phyloP scores from a whole-genome alignment of 2,329 filamentous ascomycete species.

The Alternaria solani region DNA sequence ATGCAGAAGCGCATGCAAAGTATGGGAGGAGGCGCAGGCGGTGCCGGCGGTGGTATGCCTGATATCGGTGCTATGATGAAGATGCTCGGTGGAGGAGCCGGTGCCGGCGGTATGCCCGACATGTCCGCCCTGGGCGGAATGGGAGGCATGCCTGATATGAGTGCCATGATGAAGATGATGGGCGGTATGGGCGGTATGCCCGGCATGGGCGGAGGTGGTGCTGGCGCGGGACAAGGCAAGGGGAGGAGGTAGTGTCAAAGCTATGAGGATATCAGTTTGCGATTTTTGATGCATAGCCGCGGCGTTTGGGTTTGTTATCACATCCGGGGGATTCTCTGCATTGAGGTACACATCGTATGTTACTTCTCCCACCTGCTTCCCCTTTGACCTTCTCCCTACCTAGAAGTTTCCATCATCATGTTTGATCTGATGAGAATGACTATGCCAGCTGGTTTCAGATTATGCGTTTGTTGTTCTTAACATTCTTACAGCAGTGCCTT shows the following conservation, averaged over 20 bases:
- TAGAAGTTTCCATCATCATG: neutral
- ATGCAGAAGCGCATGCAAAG: slow-evolving; percentile 96
- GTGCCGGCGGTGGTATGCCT: slow-evolving; percentile 66
- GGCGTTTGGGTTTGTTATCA: slow-evolving; percentile 15
- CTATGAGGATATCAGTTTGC: slow-evolving; percentile 8
- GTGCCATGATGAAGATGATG: slow-evolving; percentile 50
- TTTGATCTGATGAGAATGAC: neutral
- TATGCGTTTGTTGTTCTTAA: neutral
- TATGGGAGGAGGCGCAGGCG: slow-evolving; percentile 77
- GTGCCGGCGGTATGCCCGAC: slow-evolving; percentile 68
- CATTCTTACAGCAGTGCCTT: neutral
- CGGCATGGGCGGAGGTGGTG: slow-evolving; percentile 38
- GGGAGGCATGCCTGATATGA: slow-evolving; percentile 57
- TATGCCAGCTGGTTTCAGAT: neutral
- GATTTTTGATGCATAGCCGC: slow-evolving; percentile 16
- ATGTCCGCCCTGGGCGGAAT: slow-evolving; percentile 68
- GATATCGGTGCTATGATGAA: slow-evolving; percentile 90
- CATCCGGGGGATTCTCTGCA: neutral
- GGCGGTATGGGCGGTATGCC: slow-evolving; percentile 42
- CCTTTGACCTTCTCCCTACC: neutral
- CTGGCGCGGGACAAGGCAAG: slow-evolving; percentile 27
- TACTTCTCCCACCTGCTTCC: neutral
- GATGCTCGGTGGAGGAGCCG: slow-evolving; percentile 79
- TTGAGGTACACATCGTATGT: slow-evolving; percentile 1
- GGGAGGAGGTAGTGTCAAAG: slow-evolving; percentile 30